A percentile compares a stretch with the other conserved stretches of the same genome.
Evolutionary conservation across 495 filamentous ascomycete genomes (phyloP).

Genomic region (Parachaetomium inaequale): DNA sequence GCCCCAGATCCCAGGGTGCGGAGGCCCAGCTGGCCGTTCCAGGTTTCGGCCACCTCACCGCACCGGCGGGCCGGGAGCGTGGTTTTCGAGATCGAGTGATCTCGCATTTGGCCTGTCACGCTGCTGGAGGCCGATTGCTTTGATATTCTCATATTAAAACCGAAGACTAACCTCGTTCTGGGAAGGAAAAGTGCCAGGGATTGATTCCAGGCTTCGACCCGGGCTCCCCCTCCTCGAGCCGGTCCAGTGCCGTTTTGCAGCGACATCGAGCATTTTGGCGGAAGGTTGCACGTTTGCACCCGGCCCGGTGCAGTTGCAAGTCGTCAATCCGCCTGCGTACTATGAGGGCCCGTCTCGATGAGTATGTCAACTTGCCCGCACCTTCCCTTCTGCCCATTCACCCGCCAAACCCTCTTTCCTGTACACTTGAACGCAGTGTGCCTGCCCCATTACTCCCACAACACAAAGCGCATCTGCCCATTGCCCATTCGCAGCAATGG

Average conservation of each 20-base stretch:
- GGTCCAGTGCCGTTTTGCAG: background rate
- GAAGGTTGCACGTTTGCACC: background rate
- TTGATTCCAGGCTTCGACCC: background rate
- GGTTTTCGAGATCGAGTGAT: background rate
- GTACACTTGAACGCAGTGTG: background rate
- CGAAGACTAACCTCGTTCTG: background rate
- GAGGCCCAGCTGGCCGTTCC: background rate
- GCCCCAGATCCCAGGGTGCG: conserved; percentile 4
- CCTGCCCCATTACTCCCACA: background rate
- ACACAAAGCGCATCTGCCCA: background rate
- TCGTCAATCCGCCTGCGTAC: conserved; percentile 10
- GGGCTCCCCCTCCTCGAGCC: background rate
- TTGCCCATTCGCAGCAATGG: background rate
- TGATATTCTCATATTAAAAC: background rate
- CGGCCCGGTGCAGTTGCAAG: conserved; percentile 6
- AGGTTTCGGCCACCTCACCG: conserved; percentile 5
- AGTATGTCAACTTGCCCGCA: conserved; percentile 20
- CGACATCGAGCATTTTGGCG: background rate
- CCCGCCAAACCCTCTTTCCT: background rate
- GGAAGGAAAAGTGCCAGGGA: background rate
- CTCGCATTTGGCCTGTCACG: background rate
- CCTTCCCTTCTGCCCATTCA: conserved; percentile 1
- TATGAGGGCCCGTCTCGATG: conserved; percentile 25
- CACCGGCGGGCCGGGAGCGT: background rate
- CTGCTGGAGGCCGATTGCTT: background rate